Conservation (phyloP, 1,284 basidiomycete genomes). For the Ceratobasidium sp. region DNA sequence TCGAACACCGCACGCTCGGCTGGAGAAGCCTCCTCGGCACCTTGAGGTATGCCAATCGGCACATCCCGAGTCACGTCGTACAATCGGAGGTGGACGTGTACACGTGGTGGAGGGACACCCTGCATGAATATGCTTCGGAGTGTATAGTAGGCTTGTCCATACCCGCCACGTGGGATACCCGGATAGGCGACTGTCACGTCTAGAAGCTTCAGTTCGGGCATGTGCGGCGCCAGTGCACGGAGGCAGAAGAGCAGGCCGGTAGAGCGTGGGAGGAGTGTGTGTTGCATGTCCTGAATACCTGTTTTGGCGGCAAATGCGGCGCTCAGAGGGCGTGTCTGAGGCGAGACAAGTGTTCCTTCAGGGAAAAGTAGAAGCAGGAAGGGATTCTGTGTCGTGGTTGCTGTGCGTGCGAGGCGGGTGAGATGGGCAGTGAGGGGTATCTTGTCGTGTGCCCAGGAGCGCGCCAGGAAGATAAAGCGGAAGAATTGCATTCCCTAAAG, state of each 20-base stretch:
- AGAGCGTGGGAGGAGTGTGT: conserved; percentile 86
- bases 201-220: conserved; percentile 81
- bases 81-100: conserved; percentile 86
- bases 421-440: conserved; percentile 66
- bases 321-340: conserved; percentile 81
- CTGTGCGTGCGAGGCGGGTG: conserved; percentile 63
- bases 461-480: conserved; percentile 86
- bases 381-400: conserved; percentile 69
- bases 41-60: conserved; percentile 57
- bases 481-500: conserved; percentile 88
- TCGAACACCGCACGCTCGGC: conserved; percentile 79
- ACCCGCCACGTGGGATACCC: conserved; percentile 73
- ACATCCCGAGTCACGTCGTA: conserved; percentile 71
- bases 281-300: conserved; percentile 80
- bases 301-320: conserved; percentile 83
- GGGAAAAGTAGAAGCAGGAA: conserved; percentile 89
- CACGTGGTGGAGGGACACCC: conserved; percentile 80
- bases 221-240: conserved; percentile 77
- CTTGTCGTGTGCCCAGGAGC: conserved; percentile 86
- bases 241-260: conserved; percentile 89
- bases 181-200: conserved; percentile 92
- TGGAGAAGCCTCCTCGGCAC: conserved; percentile 65
- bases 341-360: conserved; percentile 89
- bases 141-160: conserved; percentile 87
- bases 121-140: conserved; percentile 87